Evolutionary conservation across 257 asterid genomes (phyloP).

Genomic region (Paraleonurus japonicus): DNA sequence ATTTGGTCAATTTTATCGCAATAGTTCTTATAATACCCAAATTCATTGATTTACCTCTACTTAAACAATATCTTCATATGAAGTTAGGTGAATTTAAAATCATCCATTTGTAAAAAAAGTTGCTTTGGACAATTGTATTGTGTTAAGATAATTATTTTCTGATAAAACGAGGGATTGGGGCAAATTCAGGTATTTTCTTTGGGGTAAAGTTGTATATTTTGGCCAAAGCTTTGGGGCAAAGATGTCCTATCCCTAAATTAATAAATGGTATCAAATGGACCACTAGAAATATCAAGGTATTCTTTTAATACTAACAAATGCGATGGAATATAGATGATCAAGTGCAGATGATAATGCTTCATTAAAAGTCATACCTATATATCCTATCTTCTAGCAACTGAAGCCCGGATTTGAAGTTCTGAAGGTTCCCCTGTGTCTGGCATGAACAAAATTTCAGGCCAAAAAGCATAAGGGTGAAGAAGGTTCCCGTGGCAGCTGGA

Average conservation of each 20-base stretch:
- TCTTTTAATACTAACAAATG: background rate
- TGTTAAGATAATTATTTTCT: background rate
- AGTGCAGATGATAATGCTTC: slow-evolving; percentile 15
- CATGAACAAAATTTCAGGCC: slow-evolving; percentile 93
- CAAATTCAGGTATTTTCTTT: background rate
- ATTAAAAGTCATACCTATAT: slow-evolving; percentile 55
- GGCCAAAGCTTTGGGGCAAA: background rate
- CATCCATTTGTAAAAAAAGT: background rate
- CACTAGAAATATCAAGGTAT: background rate
- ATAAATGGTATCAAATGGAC: background rate
- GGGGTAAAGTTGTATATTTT: background rate
- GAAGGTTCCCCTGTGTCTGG: slow-evolving; percentile 82
- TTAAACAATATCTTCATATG: background rate
- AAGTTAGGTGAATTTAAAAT: background rate
- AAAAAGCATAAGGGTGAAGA: slow-evolving; percentile 91
- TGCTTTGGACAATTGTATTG: background rate
- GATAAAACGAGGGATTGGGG: background rate
- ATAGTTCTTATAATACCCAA: background rate
- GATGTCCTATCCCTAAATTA: background rate
- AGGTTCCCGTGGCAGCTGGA: slow-evolving; percentile 95
- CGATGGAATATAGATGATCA: slow-evolving; percentile 2
- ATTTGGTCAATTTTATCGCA: background rate
- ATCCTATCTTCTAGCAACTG: slow-evolving; percentile 96
- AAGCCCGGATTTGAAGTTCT: slow-evolving; percentile 79
- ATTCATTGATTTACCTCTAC: background rate